Evolutionary conservation across 2,329 filamentous ascomycete genomes (phyloP).

Genomic region (Colletotrichum godetiae): DNA sequence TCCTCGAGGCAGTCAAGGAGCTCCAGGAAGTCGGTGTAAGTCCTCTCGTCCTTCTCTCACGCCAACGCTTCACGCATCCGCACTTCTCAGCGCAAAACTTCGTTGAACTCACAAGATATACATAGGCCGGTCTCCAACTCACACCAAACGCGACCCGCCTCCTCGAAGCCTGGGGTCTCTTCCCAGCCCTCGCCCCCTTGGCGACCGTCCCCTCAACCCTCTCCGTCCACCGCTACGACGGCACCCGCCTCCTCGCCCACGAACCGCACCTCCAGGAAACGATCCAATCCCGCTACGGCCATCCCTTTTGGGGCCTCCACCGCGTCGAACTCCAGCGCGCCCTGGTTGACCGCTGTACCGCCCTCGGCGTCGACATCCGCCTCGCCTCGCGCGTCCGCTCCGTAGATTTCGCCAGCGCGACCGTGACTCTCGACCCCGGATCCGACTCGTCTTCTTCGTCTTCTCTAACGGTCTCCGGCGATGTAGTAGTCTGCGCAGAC

Average conservation of each 20-base stretch:
- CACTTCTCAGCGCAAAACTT: not conserved
- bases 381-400: slow-evolving; percentile 22
- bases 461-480: slow-evolving; percentile 44
- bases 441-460: not conserved
- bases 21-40: slow-evolving; percentile 38
- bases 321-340: slow-evolving; percentile 59
- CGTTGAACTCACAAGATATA: not conserved
- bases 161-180: slow-evolving; percentile 32
- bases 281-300: slow-evolving; percentile 26
- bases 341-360: slow-evolving; percentile 50
- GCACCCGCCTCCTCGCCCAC: slow-evolving; percentile 35
- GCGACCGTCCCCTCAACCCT: slow-evolving; percentile 34
- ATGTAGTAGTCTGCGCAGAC: slow-evolving; percentile 61
- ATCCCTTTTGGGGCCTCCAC: slow-evolving; percentile 60
- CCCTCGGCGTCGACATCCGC: slow-evolving; percentile 49
- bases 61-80: too few relatives aligned
- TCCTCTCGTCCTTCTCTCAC: not conserved
- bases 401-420: slow-evolving; percentile 30
- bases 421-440: slow-evolving; percentile 45
- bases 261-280: slow-evolving; percentile 25
- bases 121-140: slow-evolving; percentile 36
- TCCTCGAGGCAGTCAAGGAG: slow-evolving; percentile 37
- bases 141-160: slow-evolving; percentile 36
- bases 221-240: slow-evolving; percentile 37
- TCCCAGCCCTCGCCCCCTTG: slow-evolving; percentile 22